Base-by-base conservation (phyloP, 331 rosid species). In the Saraca asoca region DNA sequence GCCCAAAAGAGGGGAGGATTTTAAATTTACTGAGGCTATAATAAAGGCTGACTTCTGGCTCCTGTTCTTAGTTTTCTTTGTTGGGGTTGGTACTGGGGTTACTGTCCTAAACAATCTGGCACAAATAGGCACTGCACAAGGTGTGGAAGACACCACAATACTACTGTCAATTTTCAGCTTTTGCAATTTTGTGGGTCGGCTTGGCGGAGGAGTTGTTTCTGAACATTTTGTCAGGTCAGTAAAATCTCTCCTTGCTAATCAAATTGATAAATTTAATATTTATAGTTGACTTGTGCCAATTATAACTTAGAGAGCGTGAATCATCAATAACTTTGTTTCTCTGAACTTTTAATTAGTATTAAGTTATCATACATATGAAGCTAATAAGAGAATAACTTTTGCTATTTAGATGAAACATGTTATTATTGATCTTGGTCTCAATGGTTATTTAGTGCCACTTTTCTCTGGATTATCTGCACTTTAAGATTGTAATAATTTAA, bases 41-140 rank as follows among this genome's bases (percentile, higher is more conserved):
- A 70, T 89, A 37, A 89, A 86, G 75, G 94, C 94, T 7, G 94
- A 89, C 79, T 89, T 79, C 79, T 86, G 96, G 96, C 77, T 89
- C 45, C 78, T 89, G 18, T 89, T 89, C 79, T 75, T 82, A 14
- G 88, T 87, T 33, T 84, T 78, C 70, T 86, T 89, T 78, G 91
- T 78, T 20, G 94, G 96, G 43, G 89, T 89, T 61, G 96, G 96
- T 68, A 71, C 94, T 37, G 96, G 96, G 73, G 89, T 89, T 20
- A 85, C 91, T n/a, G 87, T 87, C 59, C 73, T 84, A 31, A 89
- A 89, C 63, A 87, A 87, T 63, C 78, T 89, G 13, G 91, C 94
- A 0, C 91, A 89, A 41, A 79, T 89, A 9, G 94, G 94, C 43
- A 81, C 79, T 68, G 94, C 96, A 52, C 87, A 75, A 75, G 96